Base-by-base conservation (phyloP, 2,329 filamentous ascomycete species). In the Phyllosticta citrichinensis region DNA sequence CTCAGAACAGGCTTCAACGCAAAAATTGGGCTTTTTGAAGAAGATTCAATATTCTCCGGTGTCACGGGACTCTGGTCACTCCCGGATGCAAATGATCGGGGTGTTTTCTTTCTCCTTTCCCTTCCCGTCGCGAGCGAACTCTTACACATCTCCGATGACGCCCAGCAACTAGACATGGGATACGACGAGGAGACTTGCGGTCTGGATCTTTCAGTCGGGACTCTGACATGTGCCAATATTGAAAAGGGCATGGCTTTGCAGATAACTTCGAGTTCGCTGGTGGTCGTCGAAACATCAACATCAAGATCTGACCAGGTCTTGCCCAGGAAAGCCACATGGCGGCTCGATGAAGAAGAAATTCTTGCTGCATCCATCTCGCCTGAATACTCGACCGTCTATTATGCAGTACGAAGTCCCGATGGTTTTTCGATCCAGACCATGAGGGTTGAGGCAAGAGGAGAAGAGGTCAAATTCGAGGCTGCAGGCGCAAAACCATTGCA, bases 1-100 rank as follows among this genome's bases (percentile, higher is more conserved):
- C 65, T 80, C 19, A 66, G 77, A 47, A 58, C 64, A 40, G 78
- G 78, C 2, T 52, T 77, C 17, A 73, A 77, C 55, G 76, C 76
- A 10, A 65, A 64, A 12, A 33, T 71, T n/a, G 65, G 63, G 9
- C 61, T 71, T 25, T 55, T 68, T 12, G 65, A 66, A 10, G 65
- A 65, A 17, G 69, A 68, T n/a, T 67, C 33, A 14, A 66, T 50
- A 5, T 66, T 74, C 58, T 66, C 65, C 40, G 72, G 71, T 6
- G 70, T 68, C 55, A 72, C 69, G 6, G 69, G 71, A 12, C 53
- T 77, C 0, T 79, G 75, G 75, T 66, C 70, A 5, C 57, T 63
- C 25, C 67, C 64, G 25, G 65, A 73, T 53, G 62, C 64, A 3
- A 61, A 69, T 2, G 66, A 68, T 1, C 66, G 71, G 5, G 69